Conservation (phyloP, 495 filamentous ascomycete species). For the Chaetomidium leptoderma region DNA sequence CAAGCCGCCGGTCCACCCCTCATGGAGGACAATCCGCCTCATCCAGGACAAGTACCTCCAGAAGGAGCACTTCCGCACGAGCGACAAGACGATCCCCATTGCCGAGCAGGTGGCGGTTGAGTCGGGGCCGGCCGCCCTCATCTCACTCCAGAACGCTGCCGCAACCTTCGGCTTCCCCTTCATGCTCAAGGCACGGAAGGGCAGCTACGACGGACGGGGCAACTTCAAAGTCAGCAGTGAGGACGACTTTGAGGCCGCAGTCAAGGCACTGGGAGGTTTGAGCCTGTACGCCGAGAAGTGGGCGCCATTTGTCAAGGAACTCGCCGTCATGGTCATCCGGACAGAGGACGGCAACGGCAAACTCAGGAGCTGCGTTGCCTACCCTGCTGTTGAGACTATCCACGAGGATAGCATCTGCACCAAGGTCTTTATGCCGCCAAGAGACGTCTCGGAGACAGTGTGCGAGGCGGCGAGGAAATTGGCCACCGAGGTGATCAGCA, state of each 20-base stretch:
- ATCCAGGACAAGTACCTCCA: conserved; percentile 97
- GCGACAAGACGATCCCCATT: conserved; percentile 60
- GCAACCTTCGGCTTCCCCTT: conserved; percentile 73
- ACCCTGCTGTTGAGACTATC: conserved; percentile 88
- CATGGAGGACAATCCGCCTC: conserved; percentile 79
- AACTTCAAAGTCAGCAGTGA: conserved; percentile 72
- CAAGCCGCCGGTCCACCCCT: conserved; percentile 68
- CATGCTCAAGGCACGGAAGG: conserved; percentile 91
- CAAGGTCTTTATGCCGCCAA: conserved; percentile 80
- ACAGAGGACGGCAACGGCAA: conserved; percentile 65
- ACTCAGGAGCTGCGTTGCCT: conserved; percentile 56
- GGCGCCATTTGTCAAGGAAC: conserved; percentile 78
- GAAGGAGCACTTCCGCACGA: conserved; percentile 67
- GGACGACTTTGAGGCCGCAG: conserved; percentile 63
- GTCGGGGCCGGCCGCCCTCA: conserved; percentile 43
- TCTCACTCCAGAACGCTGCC: conserved; percentile 61
- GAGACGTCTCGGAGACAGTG: conserved; percentile 58
- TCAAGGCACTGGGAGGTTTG: conserved; percentile 63
- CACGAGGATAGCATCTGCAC: conserved; percentile 97
- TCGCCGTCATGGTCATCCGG: conserved; percentile 93
- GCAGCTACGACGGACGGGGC: conserved; percentile 91
- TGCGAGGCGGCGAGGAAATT: conserved; percentile 66
- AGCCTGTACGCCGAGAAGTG: conserved; percentile 88
- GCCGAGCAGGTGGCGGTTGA: conserved; percentile 61
- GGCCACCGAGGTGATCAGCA: conserved; percentile 71